phyloP scores from a whole-genome alignment of 2,329 filamentous ascomycete genomes.

The Sclerotinia glacialis region DNA sequence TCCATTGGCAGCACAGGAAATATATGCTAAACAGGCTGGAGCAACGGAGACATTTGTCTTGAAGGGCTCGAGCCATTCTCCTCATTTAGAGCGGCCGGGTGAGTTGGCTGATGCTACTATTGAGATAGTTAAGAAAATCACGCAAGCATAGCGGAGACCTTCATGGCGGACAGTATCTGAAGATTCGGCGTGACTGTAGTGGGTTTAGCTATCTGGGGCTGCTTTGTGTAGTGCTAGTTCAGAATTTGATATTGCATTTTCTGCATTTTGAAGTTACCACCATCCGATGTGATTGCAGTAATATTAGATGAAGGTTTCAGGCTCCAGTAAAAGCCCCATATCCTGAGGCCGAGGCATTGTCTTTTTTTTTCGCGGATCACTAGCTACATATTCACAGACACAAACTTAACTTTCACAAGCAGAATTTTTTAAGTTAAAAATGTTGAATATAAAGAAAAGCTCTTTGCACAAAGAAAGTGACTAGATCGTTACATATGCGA shows the following conservation, averaged over 20 bases:
- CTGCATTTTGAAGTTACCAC: no score
- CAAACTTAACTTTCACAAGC: no score
- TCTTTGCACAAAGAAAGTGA: no score
- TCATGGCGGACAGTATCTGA: not conserved
- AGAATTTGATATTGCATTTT: not conserved
- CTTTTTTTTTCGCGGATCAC: no score
- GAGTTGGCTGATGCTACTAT: conserved; percentile 1
- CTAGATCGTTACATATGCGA: no score
- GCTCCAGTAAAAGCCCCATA: no score
- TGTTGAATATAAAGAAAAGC: no score
- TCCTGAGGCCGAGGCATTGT: no score
- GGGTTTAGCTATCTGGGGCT: not conserved
- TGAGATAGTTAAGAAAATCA: not conserved
- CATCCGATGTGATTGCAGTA: no score
- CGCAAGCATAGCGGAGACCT: not conserved
- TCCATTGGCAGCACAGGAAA: not conserved
- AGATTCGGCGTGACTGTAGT: not conserved
- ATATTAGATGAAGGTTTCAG: no score
- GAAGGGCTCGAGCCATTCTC: not conserved
- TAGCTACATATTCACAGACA: no score
- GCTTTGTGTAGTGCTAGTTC: not conserved
- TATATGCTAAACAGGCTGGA: not conserved
- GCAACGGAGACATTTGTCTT: not conserved
- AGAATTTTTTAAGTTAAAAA: no score
- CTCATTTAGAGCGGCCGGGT: not conserved